Conservation (phyloP, 352 stramenopile species). For the Globisporangium carolinianum region DNA sequence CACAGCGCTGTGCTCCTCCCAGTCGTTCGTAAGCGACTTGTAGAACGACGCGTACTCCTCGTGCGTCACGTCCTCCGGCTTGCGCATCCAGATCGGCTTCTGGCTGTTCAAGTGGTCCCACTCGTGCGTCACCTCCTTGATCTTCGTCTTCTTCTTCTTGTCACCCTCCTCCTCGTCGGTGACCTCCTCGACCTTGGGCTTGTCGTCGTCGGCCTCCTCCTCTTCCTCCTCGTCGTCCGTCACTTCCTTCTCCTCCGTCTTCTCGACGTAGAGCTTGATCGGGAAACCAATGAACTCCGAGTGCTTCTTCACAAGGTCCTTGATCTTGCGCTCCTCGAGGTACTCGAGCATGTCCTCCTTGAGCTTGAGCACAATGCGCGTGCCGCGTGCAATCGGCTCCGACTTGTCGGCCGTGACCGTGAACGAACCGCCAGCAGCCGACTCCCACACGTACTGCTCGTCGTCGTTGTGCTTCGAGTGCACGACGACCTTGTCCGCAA, state of each 20-base stretch:
- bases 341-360: constrained; percentile 99
- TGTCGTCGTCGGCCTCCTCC: constrained; percentile 92
- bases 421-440: constrained; percentile 96
- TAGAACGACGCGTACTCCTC: constrained; percentile 99
- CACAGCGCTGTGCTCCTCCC: constrained; percentile 96
- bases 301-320: constrained; percentile 99
- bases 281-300: constrained; percentile 99
- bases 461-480: constrained; percentile 99
- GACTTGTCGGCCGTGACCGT: constrained; percentile 90
- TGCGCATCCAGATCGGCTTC: constrained; percentile 99
- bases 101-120: constrained; percentile 99
- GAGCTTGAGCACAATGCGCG: constrained; percentile 95
- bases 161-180: constrained; percentile 94
- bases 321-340: constrained; percentile 97
- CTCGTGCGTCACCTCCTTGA: constrained; percentile 97
- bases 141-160: constrained; percentile 98
- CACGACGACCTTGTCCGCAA: constrained; percentile 98
- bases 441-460: constrained; percentile 97
- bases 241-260: constrained; percentile 99
- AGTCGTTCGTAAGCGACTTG: constrained; percentile 99
- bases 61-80: constrained; percentile 98
- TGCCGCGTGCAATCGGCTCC: constrained; percentile 87
- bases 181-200: constrained; percentile 97
- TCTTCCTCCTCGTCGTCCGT: constrained; percentile 97
- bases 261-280: constrained; percentile 99